Base-by-base conservation (phyloP, 176 grass and related monocot species). In the Paspalum notatum region DNA sequence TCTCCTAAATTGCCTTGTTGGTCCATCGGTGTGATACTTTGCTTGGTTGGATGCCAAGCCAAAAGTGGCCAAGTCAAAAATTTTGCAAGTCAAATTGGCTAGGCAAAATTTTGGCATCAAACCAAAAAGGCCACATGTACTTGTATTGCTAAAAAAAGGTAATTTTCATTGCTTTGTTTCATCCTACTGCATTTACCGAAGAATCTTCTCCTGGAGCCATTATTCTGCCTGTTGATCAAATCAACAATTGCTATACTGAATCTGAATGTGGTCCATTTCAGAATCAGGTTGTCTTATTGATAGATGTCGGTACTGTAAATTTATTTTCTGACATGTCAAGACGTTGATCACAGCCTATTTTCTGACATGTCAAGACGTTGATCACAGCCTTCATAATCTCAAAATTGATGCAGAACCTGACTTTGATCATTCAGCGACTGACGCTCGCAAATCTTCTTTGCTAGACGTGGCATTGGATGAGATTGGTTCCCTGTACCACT, bases 401-500 rank as follows among this genome's bases (percentile, higher is more conserved):
- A 86, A 83, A 82, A 78, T 27, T 82, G 83, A 46, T 77, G 18
- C 47, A 82, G 49, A 66, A 66, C 56, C 58, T 20, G 43, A 54
- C 41, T 41, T 41, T 42, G 7, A 22, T 89, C 71, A 93, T 64
- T 93, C 78, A 55, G 61, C 18, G 10, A 85, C 73, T 12, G 92
- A 89, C 60, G 75, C 77, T 62, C 49, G 49, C 39, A 72, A 71
- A 40, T 91, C 90, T 39, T 95, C 90, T 74, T 86, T 75, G 82
- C 62, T 84, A 64, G 83, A 91, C 62, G 81, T 72, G 21, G 63
- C 74, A 26, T 68, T 89, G 17, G 86, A 78, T 18, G 92, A 88
- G 76, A 89, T 62, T n/a, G 89, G 97, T 82, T 93, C 91, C 81
- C 76, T 85, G 85, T 99, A 99, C 91, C 97, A 96, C 55, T 96